Percentiles rank a stretch among this genome's conserved stretches.
These are phyloP conservation scores for Hemerocallis citrina DNA, from an alignment of 106 monocot genomes.

Conservation along the genomic window DNA sequence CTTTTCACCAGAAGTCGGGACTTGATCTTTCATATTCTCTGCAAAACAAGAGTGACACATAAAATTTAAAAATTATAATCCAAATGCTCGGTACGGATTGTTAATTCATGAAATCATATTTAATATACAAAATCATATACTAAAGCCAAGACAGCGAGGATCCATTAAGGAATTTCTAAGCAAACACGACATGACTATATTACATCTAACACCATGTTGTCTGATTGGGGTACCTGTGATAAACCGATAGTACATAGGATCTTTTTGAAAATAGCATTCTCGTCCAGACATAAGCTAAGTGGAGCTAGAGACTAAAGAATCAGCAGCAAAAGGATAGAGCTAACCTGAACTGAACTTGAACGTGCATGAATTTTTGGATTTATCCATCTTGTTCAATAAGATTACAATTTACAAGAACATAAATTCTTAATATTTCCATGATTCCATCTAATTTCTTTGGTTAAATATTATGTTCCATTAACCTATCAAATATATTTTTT, in stretches of 20 bases:
- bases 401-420: too few relatives aligned
- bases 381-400: too few relatives aligned
- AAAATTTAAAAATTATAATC: not conserved
- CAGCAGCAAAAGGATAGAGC: not conserved
- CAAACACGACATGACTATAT: not conserved
- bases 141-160: not conserved
- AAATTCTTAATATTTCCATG: too few relatives aligned
- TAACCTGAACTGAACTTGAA: not conserved
- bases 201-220: not conserved
- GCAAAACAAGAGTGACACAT: conserved; percentile 5
- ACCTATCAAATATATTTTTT: too few relatives aligned
- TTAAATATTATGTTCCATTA: too few relatives aligned
- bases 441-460: too few relatives aligned
- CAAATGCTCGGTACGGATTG: not conserved
- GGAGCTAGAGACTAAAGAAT: not conserved
- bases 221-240: not conserved
- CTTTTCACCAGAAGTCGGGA: conserved; percentile 15
- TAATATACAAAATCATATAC: not conserved
- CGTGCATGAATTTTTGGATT: too few relatives aligned
- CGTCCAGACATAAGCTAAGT: not conserved
- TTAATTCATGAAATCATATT: not conserved
- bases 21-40: conserved; percentile 63
- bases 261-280: not conserved
- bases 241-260: not conserved
- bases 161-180: not conserved